Conservation (phyloP, 768 basidiomycete genomes). For the Kwoniella sp. region DNA sequence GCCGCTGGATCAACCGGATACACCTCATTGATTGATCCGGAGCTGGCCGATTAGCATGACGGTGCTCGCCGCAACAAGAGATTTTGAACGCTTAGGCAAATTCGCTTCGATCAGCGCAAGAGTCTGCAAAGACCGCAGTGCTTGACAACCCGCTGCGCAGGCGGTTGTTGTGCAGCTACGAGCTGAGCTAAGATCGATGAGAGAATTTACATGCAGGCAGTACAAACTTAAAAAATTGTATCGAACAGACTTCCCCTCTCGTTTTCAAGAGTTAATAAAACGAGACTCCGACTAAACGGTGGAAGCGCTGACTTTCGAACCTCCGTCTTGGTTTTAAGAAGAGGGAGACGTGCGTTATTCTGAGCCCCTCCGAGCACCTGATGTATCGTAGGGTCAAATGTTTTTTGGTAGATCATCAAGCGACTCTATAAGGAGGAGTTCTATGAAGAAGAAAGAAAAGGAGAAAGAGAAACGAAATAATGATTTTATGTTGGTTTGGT, state of each 20-base stretch:
- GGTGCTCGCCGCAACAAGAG: not conserved
- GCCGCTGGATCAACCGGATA: not conserved
- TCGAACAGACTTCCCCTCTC: not conserved
- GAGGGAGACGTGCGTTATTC: conserved; percentile 14
- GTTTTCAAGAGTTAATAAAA: not conserved
- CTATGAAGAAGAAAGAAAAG: conserved; percentile 7
- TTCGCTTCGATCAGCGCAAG: too few species aligned
- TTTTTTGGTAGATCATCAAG: conserved; percentile 4
- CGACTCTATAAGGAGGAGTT: conserved; percentile 25
- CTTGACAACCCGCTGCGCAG: too few species aligned
- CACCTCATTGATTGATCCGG: not conserved
- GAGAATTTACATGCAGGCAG: too few species aligned
- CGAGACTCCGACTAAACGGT: conserved; percentile 15
- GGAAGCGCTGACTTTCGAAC: conserved; percentile 10
- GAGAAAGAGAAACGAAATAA: not conserved
- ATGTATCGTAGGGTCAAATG: conserved; percentile 5
- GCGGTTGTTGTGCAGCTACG: too few species aligned
- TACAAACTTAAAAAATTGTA: not conserved
- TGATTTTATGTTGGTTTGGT: too few species aligned
- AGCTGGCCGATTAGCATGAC: not conserved
- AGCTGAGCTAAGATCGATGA: too few species aligned
- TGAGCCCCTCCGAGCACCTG: conserved; percentile 15
- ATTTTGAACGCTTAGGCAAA: too few species aligned
- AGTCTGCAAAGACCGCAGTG: too few species aligned
- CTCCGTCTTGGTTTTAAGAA: conserved; percentile 19